Base-by-base conservation (phyloP, 805 yeast species). In the Hanseniaspora vineae region DNA sequence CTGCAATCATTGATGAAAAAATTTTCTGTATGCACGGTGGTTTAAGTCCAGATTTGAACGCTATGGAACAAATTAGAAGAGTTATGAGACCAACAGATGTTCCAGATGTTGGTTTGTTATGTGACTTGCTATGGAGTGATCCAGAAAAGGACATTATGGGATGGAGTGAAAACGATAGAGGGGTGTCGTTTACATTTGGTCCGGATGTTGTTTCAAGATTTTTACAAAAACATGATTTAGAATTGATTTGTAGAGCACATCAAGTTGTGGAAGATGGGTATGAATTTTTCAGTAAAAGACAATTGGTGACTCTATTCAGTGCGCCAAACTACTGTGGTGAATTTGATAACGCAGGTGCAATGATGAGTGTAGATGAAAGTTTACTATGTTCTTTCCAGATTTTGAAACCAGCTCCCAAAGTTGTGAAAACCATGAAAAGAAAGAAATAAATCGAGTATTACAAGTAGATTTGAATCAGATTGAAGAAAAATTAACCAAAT, bases 1-100 rank as follows among this genome's bases (percentile, higher is more conserved):
- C 98, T 51, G 97, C 97, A 48, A 90, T 92, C 58, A 86, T 90
- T 59, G 98, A 90, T 66, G 97, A 90, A 68, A 89, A 90, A 72
- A 92, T 90, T 67, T 89, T 90, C 67, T 86, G 97, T 55, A 90
- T 92, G 97, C 98, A 90, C 69, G 98, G 98, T 61, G 98, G 98
- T 52, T 75, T 90, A 59, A 84, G 96, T 42, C 98, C 98, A 44
- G 97, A 90, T 70, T 78, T 90, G 66, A 92, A 89, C 71, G 79
- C 95, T 52, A 90, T 90, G 97, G 97, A 92, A 66, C 97, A 90
- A 70, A 92, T 90, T 63, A 84, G 97, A 74, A 81, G 97, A 66
- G 95, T 90, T 53, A 90, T 89, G 97, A 83, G 98, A 71, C 98
- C 98, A 55, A 90, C 98, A 39, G 98, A 90, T 73, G 88, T 90